Evolutionary conservation across 805 yeast species (phyloP).

Genomic region (Cyberlindnera euphorbiae): DNA sequence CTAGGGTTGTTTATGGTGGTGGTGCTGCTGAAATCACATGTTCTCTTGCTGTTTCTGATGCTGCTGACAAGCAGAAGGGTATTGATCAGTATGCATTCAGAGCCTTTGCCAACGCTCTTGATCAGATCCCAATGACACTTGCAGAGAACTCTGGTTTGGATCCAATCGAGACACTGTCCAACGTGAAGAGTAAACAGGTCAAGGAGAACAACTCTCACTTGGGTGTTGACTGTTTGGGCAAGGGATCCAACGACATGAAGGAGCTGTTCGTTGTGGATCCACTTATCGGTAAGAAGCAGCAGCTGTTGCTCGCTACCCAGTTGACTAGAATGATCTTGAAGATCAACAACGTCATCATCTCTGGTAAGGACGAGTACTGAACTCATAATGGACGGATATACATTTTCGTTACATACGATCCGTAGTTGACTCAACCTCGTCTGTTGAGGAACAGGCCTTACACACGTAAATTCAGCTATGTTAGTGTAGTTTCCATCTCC

Average conservation of each 20-base stretch:
- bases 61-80: slow-evolving; percentile 89
- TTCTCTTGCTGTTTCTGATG: slow-evolving; percentile 85
- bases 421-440: too few relatives aligned
- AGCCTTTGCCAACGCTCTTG: slow-evolving; percentile 88
- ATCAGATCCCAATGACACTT: slow-evolving; percentile 85
- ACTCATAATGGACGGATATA: too few relatives aligned
- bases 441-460: too few relatives aligned
- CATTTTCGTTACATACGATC: too few relatives aligned
- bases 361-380: slow-evolving; percentile 72
- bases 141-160: slow-evolving; percentile 97
- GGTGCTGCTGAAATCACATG: slow-evolving; percentile 97
- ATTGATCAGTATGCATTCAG: slow-evolving; percentile 98
- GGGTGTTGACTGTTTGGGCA: slow-evolving; percentile 93
- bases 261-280: slow-evolving; percentile 95
- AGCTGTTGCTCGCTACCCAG: slow-evolving; percentile 91
- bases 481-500: too few relatives aligned
- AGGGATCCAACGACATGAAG: slow-evolving; percentile 87
- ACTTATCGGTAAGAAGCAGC: slow-evolving; percentile 95
- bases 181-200: slow-evolving; percentile 79
- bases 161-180: slow-evolving; percentile 85
- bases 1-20: slow-evolving; percentile 97
- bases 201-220: slow-evolving; percentile 62
- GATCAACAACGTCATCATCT: slow-evolving; percentile 92
- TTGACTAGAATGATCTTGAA: slow-evolving; percentile 95
- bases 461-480: too few relatives aligned